Conservation (phyloP, 1,139 yeast genomes). For the Kodamaea sp. region DNA sequence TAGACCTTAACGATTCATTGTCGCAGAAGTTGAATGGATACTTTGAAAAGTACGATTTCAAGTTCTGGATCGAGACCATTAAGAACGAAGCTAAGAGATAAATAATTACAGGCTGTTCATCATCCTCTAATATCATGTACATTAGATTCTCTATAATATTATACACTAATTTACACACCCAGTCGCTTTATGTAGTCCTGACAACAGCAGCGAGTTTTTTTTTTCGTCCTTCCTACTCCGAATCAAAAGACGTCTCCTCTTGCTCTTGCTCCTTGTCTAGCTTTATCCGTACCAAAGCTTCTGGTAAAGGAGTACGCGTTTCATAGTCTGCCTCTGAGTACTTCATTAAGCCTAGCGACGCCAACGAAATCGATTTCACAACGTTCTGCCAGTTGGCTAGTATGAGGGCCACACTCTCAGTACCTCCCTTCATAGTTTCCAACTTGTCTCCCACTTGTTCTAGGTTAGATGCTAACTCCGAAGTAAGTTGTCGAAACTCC, state of each 20-base stretch:
- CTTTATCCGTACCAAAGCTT: constrained; percentile 68
- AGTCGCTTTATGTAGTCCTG: no score
- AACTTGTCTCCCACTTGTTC: constrained; percentile 51
- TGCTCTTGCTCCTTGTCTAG: constrained; percentile 39
- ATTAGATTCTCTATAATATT: constrained; percentile 1
- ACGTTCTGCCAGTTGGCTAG: constrained; percentile 74
- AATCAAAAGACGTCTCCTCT: constrained; percentile 5
- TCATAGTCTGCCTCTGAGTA: constrained; percentile 50
- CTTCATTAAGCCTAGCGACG: constrained; percentile 58
- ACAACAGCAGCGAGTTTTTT: no score
- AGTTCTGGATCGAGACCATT: constrained; percentile 34
- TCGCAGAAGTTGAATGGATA: constrained; percentile 19
- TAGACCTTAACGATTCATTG: constrained; percentile 24
- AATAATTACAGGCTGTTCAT: no score
- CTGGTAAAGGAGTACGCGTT: constrained; percentile 35
- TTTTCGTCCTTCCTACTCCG: not conserved
- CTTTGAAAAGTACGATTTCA: constrained; percentile 23
- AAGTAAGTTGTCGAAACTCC: constrained; percentile 52
- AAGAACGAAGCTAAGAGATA: constrained; percentile 13
- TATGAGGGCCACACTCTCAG: constrained; percentile 56
- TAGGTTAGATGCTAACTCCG: constrained; percentile 46
- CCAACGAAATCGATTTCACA: constrained; percentile 63
- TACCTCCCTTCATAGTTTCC: constrained; percentile 54
- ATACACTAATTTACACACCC: not conserved
- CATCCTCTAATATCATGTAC: no score